A percentile compares a stretch with the other conserved stretches of the same genome.
phyloP scores from a whole-genome alignment of 139 green algal species.

The Ettlia oleoabundans region DNA sequence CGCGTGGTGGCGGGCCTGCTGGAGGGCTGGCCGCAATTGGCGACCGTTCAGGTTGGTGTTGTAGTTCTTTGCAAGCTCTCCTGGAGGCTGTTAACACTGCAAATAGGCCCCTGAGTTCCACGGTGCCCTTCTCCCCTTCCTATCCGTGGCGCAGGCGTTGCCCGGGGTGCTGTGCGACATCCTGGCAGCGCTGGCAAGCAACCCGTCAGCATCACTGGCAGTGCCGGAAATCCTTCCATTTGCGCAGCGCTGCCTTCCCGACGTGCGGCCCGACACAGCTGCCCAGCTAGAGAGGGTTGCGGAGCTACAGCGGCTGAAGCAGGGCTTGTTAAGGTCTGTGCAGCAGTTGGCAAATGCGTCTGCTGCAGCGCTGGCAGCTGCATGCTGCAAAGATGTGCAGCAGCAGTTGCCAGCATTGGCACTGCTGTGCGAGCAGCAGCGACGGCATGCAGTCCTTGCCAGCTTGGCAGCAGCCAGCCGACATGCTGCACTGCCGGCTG shows the following conservation, averaged over 20 bases:
- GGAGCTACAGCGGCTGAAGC: neutral
- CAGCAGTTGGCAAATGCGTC: neutral
- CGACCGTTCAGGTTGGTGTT: neutral
- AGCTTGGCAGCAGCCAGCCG: neutral
- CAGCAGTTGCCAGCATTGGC: neutral
- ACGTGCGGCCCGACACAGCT: neutral
- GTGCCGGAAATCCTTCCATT: neutral
- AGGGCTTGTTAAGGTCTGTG: neutral
- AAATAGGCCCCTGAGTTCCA: too few relatives aligned
- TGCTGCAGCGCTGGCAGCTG: neutral
- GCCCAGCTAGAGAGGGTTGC: neutral
- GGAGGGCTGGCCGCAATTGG: neutral
- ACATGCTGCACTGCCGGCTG: neutral
- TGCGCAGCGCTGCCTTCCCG: neutral
- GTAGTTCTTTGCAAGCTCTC: too few relatives aligned
- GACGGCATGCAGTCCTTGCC: neutral
- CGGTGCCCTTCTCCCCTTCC: too few relatives aligned
- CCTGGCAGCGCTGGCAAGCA: neutral
- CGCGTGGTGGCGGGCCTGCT: neutral
- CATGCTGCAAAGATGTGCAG: neutral
- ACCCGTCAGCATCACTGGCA: neutral
- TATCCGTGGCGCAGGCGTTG: neutral
- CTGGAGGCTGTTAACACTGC: too few relatives aligned
- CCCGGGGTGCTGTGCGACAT: neutral
- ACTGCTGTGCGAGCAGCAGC: neutral